These are phyloP conservation scores for Fraxinus excelsior DNA, from an alignment of 257 asterid species.

Conservation along the genomic window DNA sequence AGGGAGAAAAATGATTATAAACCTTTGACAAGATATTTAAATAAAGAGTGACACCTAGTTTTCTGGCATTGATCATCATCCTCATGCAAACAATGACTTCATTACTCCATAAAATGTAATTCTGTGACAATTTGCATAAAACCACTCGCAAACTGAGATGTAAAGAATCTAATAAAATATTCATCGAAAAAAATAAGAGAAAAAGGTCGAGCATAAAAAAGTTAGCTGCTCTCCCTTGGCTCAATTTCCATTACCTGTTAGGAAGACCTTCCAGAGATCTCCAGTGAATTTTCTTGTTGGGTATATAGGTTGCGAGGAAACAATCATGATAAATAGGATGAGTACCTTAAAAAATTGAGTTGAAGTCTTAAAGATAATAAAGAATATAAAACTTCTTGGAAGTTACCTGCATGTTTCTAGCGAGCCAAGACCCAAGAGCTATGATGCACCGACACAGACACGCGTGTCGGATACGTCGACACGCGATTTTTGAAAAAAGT, in stretches of 20 bases:
- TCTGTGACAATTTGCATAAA: neutral
- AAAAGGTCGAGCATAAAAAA: neutral
- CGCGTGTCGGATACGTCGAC: too few relatives aligned
- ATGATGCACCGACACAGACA: too few relatives aligned
- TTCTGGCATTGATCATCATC: conserved; percentile 5
- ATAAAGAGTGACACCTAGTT: neutral
- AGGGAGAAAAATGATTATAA: neutral
- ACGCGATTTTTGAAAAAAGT: too few relatives aligned
- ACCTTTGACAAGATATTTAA: neutral
- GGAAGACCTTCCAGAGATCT: conserved; percentile 95
- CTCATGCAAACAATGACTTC: neutral
- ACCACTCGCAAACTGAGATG: neutral
- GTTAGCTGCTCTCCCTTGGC: neutral
- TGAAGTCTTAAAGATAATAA: neutral
- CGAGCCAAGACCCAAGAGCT: too few relatives aligned
- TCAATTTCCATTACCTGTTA: conserved; percentile 53
- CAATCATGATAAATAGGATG: conserved; percentile 9
- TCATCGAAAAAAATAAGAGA: neutral
- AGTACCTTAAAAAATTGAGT: neutral
- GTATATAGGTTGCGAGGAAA: conserved; percentile 64
- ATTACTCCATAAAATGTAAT: neutral
- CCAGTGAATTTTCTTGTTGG: conserved; percentile 95
- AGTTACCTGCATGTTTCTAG: conserved; percentile 89
- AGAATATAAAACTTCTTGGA: neutral
- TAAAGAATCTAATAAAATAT: neutral